Evolutionary conservation across 768 basidiomycete species (phyloP).

Genomic region (Boletus speciosus): DNA sequence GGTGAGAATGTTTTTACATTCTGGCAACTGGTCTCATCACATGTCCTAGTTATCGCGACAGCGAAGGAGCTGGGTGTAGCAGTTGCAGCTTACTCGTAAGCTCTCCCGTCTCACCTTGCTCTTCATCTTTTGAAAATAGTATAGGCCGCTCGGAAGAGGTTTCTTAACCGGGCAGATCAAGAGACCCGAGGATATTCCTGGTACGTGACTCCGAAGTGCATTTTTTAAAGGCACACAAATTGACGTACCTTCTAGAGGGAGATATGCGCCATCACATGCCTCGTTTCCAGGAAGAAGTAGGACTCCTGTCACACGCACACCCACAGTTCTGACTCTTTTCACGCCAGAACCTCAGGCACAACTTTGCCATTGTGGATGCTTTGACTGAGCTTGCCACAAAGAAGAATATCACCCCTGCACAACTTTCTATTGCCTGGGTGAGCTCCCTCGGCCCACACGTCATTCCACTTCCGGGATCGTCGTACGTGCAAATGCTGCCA

Average conservation of each 20-base stretch:
- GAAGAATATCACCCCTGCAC: slow-evolving; percentile 42
- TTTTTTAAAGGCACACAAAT: neutral
- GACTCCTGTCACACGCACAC: neutral
- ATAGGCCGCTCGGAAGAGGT: slow-evolving; percentile 52
- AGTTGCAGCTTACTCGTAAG: slow-evolving; percentile 58
- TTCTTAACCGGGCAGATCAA: slow-evolving; percentile 52
- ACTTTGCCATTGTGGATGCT: slow-evolving; percentile 42
- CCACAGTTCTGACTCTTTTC: neutral
- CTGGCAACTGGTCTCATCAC: neutral
- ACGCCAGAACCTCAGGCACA: slow-evolving; percentile 26
- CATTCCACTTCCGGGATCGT: slow-evolving; percentile 51
- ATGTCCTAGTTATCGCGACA: slow-evolving; percentile 42
- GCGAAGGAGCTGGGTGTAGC: slow-evolving; percentile 54
- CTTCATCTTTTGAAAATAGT: neutral
- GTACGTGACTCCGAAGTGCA: slow-evolving; percentile 3
- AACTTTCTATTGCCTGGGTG: slow-evolving; percentile 47
- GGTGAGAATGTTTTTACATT: neutral
- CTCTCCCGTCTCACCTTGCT: neutral
- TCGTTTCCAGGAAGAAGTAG: slow-evolving; percentile 44
- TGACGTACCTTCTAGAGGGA: slow-evolving; percentile 29
- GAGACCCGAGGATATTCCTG: slow-evolving; percentile 33
- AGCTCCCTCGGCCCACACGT: slow-evolving; percentile 37
- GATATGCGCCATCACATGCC: slow-evolving; percentile 39
- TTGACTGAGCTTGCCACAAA: slow-evolving; percentile 39
- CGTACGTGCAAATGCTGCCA: slow-evolving; percentile 26